Conservation (phyloP, 2,329 filamentous ascomycete species). For the Helotiales sp. region DNA sequence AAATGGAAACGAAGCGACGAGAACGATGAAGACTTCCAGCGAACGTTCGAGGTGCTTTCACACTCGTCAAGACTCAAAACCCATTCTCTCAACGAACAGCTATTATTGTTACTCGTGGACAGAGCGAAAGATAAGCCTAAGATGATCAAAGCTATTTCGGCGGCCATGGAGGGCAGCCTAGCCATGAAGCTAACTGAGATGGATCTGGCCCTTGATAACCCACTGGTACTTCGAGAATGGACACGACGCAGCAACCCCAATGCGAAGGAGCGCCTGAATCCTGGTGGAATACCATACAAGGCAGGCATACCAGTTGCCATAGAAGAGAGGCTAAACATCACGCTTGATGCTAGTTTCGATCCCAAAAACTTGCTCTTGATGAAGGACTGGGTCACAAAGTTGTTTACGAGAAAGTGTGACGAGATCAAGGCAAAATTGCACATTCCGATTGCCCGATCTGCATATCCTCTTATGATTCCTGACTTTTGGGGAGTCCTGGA, state of each 20-base stretch:
- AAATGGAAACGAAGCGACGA: slow-evolving; percentile 64
- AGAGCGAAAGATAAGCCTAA: slow-evolving; percentile 52
- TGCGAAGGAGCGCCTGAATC: slow-evolving; percentile 42
- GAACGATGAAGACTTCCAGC: slow-evolving; percentile 49
- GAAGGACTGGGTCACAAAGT: slow-evolving; percentile 47
- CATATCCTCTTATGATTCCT: slow-evolving; percentile 68
- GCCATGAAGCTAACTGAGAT: slow-evolving; percentile 57
- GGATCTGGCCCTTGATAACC: slow-evolving; percentile 55
- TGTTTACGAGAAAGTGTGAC: slow-evolving; percentile 32
- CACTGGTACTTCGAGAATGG: slow-evolving; percentile 59
- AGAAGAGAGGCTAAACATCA: slow-evolving; percentile 57
- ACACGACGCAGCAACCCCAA: slow-evolving; percentile 52
- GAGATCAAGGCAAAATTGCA: slow-evolving; percentile 58
- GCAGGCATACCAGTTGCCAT: slow-evolving; percentile 31
- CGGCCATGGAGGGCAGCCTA: slow-evolving; percentile 56
- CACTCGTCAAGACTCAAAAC: slow-evolving; percentile 50
- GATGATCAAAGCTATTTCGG: slow-evolving; percentile 56
- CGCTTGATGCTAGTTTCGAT: slow-evolving; percentile 65
- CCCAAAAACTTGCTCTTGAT: slow-evolving; percentile 54
- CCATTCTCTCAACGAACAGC: slow-evolving; percentile 65
- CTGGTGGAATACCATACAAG: slow-evolving; percentile 29
- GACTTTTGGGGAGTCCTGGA: slow-evolving; percentile 66
- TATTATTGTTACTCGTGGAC: slow-evolving; percentile 71
- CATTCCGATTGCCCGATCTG: slow-evolving; percentile 64
- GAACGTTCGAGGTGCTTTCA: slow-evolving; percentile 68